A percentile compares a stretch with the other conserved stretches of the same genome.
phyloP scores from a whole-genome alignment of 805 yeast genomes.

The Teunomyces panamensis region DNA sequence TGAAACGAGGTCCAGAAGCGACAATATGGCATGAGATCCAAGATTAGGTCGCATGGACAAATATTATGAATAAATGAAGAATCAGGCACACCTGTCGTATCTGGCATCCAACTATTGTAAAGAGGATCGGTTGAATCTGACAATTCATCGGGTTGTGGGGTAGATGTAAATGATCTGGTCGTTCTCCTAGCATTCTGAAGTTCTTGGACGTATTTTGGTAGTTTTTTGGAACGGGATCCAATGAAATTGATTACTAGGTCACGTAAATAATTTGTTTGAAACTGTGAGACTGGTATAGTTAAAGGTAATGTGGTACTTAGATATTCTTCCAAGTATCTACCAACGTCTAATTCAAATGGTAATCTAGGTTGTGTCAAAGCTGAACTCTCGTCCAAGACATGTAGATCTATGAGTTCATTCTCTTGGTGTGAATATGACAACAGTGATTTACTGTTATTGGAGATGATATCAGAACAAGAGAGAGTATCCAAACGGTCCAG shows the following conservation, averaged over 20 bases:
- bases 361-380: slow-evolving; percentile 25
- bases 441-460: slow-evolving; percentile 22
- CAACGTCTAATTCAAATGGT: slow-evolving; percentile 40
- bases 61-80: slow-evolving; percentile 27
- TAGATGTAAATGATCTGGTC: slow-evolving; percentile 11
- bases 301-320: background rate
- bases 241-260: slow-evolving; percentile 15
- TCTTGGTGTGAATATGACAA: slow-evolving; percentile 20
- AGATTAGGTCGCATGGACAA: slow-evolving; percentile 20
- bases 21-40: slow-evolving; percentile 32
- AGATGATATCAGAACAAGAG: slow-evolving; percentile 30
- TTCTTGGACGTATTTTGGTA: slow-evolving; percentile 29
- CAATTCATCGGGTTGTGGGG: slow-evolving; percentile 3
- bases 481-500: slow-evolving; percentile 18
- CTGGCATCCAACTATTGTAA: slow-evolving; percentile 13
- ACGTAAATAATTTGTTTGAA: slow-evolving; percentile 6
- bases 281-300: background rate
- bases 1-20: slow-evolving; percentile 36
- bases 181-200: slow-evolving; percentile 17
- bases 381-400: slow-evolving; percentile 30
- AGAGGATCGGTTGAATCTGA: background rate
- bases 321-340: slow-evolving; percentile 13
- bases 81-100: slow-evolving; percentile 32
- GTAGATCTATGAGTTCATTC: slow-evolving; percentile 38
- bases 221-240: slow-evolving; percentile 33